A percentile compares a stretch with the other conserved stretches of the same genome.
These are phyloP conservation scores for Quercus cerris DNA, from an alignment of 306 rosid species.

Conservation along the genomic window DNA sequence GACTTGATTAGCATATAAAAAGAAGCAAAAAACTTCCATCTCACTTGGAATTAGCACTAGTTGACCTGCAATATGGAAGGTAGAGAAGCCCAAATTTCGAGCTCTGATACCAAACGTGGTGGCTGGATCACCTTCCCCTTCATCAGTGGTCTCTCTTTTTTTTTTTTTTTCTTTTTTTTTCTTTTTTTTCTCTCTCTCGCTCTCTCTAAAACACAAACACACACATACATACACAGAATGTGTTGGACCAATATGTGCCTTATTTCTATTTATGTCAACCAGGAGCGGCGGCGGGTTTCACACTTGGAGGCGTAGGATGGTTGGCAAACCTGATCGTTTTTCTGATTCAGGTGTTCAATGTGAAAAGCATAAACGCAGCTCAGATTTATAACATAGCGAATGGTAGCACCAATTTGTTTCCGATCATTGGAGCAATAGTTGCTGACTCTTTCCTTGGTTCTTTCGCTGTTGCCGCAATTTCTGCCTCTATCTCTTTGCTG, in stretches of 20 bases:
- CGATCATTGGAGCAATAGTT: conserved; percentile 44
- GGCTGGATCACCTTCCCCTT: conserved; percentile 54
- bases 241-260: neutral
- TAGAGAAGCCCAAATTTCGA: conserved; percentile 8
- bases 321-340: conserved; percentile 42
- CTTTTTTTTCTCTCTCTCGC: too few species aligned
- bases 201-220: neutral
- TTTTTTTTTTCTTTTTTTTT: neutral
- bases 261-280: neutral
- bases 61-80: conserved; percentile 12
- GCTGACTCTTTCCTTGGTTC: conserved; percentile 54
- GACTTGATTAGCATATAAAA: too few species aligned
- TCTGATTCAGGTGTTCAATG: conserved; percentile 33
- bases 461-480: conserved; percentile 33
- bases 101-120: conserved; percentile 15
- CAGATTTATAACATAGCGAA: conserved; percentile 34
- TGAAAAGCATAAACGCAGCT: conserved; percentile 46
- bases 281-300: conserved; percentile 31
- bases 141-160: conserved; percentile 28
- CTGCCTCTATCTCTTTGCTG: conserved; percentile 22
- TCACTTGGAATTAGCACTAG: neutral
- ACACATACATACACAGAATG: neutral
- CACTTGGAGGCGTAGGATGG: conserved; percentile 35
- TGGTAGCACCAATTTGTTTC: conserved; percentile 33
- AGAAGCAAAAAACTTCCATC: neutral